Base-by-base conservation (phyloP, 2,329 filamentous ascomycete genomes). In the Paecilomyces dactylethromorphus region DNA sequence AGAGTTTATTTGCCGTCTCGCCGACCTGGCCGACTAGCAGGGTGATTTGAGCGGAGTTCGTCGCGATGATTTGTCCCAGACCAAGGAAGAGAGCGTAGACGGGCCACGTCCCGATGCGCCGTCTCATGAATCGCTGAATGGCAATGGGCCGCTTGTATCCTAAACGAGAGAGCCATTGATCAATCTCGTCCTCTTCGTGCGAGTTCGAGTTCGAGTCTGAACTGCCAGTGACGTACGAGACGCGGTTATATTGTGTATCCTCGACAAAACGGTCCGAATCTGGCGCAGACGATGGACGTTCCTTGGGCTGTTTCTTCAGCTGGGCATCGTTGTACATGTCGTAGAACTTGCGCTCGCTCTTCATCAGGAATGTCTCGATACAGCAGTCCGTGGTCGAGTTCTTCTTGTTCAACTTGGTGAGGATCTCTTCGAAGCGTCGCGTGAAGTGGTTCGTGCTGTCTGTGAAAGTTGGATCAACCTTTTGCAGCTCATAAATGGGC, bases 271-370 rank as follows among this genome's bases (percentile, higher is more conserved):
- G 15, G n/a, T 45, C 39, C n/a, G 39, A 6, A 45, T n/a, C 15
- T 4, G 18, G 7, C 1, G n/a, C 39, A 18, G 39, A 45, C 39
- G 18, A 8, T 7, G 39, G 39, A 45, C 5, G 39, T 8, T n/a
- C 39, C 68, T 65, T 51, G 64, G 62, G n/a, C 6, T 26, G 39
- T 18, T 45, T 45, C 35, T 55, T 22, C 32, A 33, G 33, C 53
- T 49, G 12, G 21, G 18, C 35, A 54, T 81, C 74, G 54, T 81
- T 76, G 65, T 82, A 79, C n/a, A 77, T 71, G 56, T 74, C 71
- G 65, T 83, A 86, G 84, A 84, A 87, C 60, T 82, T 76, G 74
- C 84, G 85, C 69, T 87, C 83, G 15, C 81, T 82, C 66, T 81
- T 81, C 61, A 80, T 77, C 15, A 87, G 71, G 68, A 81, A 86